phyloP scores from a whole-genome alignment of 129 eudicot genomes.

The Silybum marianum region DNA sequence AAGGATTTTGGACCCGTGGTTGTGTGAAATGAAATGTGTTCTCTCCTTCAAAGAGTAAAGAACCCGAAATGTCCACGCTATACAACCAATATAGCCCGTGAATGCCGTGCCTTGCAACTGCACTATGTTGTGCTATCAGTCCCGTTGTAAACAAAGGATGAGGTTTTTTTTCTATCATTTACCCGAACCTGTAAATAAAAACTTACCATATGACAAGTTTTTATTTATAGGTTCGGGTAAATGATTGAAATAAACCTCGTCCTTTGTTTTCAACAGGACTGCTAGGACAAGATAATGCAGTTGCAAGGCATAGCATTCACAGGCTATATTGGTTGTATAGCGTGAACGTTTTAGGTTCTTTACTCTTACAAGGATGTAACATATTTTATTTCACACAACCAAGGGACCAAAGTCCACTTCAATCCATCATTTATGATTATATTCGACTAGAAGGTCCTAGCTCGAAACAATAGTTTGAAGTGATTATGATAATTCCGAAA shows the following conservation, averaged over 20 bases:
- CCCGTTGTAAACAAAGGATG: constrained; percentile 73
- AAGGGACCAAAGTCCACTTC: constrained; percentile 64
- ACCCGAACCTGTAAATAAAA: constrained; percentile 34
- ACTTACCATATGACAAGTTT: too few relatives aligned
- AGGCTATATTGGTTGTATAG: constrained; percentile 83
- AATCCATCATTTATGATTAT: constrained; percentile 80
- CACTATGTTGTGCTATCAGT: constrained; percentile 81
- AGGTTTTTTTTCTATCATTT: too few relatives aligned
- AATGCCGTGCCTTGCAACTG: constrained; percentile 86
- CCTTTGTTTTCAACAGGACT: constrained; percentile 82
- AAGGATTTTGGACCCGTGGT: constrained; percentile 66
- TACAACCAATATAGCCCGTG: constrained; percentile 91
- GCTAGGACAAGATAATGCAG: constrained; percentile 83
- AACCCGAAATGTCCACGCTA: constrained; percentile 51
- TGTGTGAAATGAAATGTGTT: constrained; percentile 77
- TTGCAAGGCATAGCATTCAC: constrained; percentile 89
- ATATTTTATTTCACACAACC: constrained; percentile 76
- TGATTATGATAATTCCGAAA: background rate
- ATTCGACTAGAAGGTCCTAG: constrained; percentile 74
- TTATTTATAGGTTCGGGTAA: constrained; percentile 63
- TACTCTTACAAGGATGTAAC: constrained; percentile 65
- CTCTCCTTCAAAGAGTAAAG: constrained; percentile 57
- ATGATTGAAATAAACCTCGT: constrained; percentile 56
- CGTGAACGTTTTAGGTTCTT: constrained; percentile 50
- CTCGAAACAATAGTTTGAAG: background rate